These are phyloP conservation scores for Eucalyptus decipiens DNA, from an alignment of 345 rosid genomes.

Conservation along the genomic window DNA sequence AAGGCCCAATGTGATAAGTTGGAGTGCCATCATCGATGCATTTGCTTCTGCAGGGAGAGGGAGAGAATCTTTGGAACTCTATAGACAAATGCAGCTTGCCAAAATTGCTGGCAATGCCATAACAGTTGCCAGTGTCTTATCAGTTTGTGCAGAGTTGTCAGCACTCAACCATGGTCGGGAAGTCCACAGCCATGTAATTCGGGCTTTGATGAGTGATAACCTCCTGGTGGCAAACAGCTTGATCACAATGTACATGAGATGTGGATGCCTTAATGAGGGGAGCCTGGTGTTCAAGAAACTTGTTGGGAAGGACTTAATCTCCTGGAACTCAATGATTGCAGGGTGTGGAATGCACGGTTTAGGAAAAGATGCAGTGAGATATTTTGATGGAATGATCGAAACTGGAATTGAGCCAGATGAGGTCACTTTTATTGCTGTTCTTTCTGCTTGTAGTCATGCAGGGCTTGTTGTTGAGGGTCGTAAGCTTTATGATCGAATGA, in stretches of 20 bases:
- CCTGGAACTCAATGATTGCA: conserved; percentile 76
- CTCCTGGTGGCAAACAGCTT: conserved; percentile 60
- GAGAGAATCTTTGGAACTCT: not conserved
- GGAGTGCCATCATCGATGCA: conserved; percentile 63
- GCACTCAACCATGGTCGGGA: conserved; percentile 45
- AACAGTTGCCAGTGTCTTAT: conserved; percentile 52
- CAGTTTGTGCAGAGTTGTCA: conserved; percentile 61
- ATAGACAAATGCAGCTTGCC: conserved; percentile 4
- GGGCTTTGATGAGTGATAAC: conserved; percentile 31
- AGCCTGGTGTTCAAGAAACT: conserved; percentile 37
- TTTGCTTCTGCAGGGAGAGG: conserved; percentile 37
- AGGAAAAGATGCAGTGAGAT: conserved; percentile 18
- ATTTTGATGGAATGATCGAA: conserved; percentile 21
- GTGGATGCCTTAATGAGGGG: conserved; percentile 55
- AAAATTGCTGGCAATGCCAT: conserved; percentile 35
- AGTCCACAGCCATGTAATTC: conserved; percentile 52
- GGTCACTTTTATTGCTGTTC: conserved; percentile 24
- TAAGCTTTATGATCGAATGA: conserved; percentile 14
- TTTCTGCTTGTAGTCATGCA: conserved; percentile 39
- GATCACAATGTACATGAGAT: conserved; percentile 70
- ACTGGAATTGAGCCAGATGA: conserved; percentile 22
- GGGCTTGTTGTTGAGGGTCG: conserved; percentile 26
- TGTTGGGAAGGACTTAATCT: conserved; percentile 40
- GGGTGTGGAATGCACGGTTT: conserved; percentile 68
- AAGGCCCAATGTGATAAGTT: conserved; percentile 59